Conservation (phyloP, 768 basidiomycete species). For the Pisolithus marmoratus region DNA sequence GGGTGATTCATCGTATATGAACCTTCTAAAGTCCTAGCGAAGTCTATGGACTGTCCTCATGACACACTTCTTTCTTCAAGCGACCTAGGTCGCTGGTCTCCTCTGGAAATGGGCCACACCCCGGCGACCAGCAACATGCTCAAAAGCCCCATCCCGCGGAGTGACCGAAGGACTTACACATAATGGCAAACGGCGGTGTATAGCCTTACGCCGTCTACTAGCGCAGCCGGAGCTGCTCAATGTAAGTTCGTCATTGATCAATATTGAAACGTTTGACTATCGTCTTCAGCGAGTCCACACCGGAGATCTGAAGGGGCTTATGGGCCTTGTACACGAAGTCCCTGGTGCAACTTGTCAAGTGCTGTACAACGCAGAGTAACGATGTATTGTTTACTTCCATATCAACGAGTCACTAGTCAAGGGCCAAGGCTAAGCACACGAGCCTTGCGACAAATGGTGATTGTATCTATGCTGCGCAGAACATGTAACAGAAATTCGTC, state of each 20-base stretch:
- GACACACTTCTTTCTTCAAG: too few relatives aligned
- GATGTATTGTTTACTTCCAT: constrained; percentile 60
- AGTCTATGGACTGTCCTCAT: neutral
- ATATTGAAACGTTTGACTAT: constrained; percentile 47
- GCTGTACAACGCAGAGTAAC: neutral
- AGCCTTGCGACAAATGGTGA: constrained; percentile 63
- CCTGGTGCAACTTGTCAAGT: constrained; percentile 32
- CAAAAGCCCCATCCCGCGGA: neutral
- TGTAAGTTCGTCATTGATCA: constrained; percentile 70
- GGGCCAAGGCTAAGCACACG: constrained; percentile 67
- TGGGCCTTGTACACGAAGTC: constrained; percentile 61
- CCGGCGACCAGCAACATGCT: constrained; percentile 29
- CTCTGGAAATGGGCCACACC: constrained; percentile 35
- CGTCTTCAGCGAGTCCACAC: constrained; percentile 39
- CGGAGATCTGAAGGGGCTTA: constrained; percentile 67
- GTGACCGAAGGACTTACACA: constrained; percentile 43
- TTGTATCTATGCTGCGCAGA: constrained; percentile 59
- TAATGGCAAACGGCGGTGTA: constrained; percentile 93
- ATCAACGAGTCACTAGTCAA: constrained; percentile 54
- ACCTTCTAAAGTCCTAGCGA: too few relatives aligned
- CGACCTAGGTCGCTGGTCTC: too few relatives aligned
- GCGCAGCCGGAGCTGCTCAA: constrained; percentile 84
- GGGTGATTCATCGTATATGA: constrained; percentile 26
- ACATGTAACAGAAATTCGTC: constrained; percentile 71
- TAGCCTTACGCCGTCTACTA: constrained; percentile 78